Evolutionary conservation across 805 yeast genomes (phyloP).

Genomic region (Nakazawaea wickerhamii): DNA sequence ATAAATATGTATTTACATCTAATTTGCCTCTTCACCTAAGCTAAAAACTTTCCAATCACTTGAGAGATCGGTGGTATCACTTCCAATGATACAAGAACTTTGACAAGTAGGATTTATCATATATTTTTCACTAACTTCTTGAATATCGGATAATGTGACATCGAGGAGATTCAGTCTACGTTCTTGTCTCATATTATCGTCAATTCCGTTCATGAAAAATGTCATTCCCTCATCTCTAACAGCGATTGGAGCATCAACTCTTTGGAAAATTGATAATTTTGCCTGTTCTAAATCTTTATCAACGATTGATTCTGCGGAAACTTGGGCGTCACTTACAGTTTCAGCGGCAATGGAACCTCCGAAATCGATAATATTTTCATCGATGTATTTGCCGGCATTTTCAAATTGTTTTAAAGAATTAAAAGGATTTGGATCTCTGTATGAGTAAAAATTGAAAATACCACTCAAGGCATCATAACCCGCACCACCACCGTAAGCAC

Average conservation of each 20-base stretch:
- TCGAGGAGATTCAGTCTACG: constrained; percentile 73
- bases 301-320: constrained; percentile 23
- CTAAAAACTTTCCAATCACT: not conserved
- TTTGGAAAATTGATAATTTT: constrained; percentile 84
- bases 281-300: constrained; percentile 78
- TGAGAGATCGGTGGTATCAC: not conserved
- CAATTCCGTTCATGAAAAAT: constrained; percentile 61
- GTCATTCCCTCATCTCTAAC: constrained; percentile 72
- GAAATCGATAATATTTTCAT: constrained; percentile 27
- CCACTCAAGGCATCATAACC: constrained; percentile 79
- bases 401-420: constrained; percentile 60
- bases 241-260: constrained; percentile 84
- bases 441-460: constrained; percentile 74
- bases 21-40: not conserved
- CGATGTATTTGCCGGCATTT: constrained; percentile 44
- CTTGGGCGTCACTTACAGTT: constrained; percentile 25
- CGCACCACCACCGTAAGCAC: constrained; percentile 98
- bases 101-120: constrained; percentile 26
- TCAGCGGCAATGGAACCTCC: constrained; percentile 22
- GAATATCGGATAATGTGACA: constrained; percentile 57
- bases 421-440: constrained; percentile 87
- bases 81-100: constrained; percentile 20
- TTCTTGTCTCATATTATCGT: constrained; percentile 72
- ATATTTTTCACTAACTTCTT: constrained; percentile 63
- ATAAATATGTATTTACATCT: not conserved